phyloP scores from a whole-genome alignment of 2,329 filamentous ascomycete genomes.

The Colletotrichum kahawae region DNA sequence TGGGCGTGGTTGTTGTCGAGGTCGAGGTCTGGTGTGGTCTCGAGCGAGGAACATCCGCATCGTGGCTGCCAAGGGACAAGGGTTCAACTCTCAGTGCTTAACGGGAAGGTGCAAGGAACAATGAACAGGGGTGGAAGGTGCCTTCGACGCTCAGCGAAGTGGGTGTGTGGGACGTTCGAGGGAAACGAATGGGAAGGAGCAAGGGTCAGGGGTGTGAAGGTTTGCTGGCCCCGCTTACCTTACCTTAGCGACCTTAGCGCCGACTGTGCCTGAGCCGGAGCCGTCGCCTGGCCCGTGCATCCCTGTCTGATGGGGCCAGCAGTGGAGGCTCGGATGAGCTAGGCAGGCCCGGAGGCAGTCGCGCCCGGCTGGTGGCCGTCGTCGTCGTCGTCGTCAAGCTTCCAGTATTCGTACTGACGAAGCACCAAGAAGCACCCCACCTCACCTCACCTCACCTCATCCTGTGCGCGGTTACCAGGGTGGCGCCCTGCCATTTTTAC shows the following conservation, averaged over 20 bases:
- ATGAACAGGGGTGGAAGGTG: neutral
- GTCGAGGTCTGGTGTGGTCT: neutral
- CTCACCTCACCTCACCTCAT: neutral
- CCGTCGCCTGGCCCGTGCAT: neutral
- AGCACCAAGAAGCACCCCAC: neutral
- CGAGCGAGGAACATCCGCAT: neutral
- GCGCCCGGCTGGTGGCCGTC: neutral
- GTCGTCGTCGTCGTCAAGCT: neutral
- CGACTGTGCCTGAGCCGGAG: slow-evolving; percentile 10
- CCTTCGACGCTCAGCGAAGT: neutral
- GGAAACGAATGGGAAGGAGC: neutral
- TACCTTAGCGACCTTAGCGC: neutral
- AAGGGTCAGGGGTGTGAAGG: slow-evolving; percentile 2
- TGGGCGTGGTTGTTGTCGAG: neutral
- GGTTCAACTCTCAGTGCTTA: neutral
- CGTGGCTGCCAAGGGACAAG: slow-evolving; percentile 15
- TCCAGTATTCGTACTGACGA: neutral
- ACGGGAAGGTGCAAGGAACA: slow-evolving; percentile 12
- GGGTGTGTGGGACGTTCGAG: neutral
- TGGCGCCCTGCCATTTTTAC: slow-evolving; percentile 17
- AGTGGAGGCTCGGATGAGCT: neutral
- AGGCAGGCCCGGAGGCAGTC: neutral
- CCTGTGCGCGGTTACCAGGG: slow-evolving; percentile 3
- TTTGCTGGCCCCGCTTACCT: neutral
- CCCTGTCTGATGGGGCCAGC: neutral